A percentile compares a stretch with the other conserved stretches of the same genome.
Evolutionary conservation across 371 early-diverging fungal genomes (phyloP).

Genomic region (Rhizopus sp.): DNA sequence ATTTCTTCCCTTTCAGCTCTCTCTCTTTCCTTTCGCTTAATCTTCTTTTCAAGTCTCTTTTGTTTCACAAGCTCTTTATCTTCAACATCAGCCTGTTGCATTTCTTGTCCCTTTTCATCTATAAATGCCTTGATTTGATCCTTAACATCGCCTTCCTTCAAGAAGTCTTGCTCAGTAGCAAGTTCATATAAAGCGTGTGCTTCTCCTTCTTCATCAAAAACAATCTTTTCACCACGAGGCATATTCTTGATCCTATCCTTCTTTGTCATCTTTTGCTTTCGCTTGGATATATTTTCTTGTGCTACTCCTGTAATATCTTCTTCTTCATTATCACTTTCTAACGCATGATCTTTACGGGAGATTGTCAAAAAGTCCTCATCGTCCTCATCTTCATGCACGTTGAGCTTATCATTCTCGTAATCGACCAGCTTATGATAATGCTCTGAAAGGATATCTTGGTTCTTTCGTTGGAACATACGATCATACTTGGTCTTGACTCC

Average conservation of each 20-base stretch:
- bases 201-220: constrained; percentile 94
- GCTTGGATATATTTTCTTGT: constrained; percentile 62
- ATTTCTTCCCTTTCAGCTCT: constrained; percentile 41
- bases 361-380: constrained; percentile 82
- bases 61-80: constrained; percentile 74
- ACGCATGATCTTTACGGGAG: constrained; percentile 72
- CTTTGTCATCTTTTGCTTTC: constrained; percentile 70
- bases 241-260: constrained; percentile 70
- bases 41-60: constrained; percentile 73
- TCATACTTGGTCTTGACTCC: constrained; percentile 79
- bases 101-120: constrained; percentile 56
- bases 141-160: constrained; percentile 69
- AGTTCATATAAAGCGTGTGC: constrained; percentile 78
- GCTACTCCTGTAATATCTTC: constrained; percentile 23
- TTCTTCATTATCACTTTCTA: constrained; percentile 53
- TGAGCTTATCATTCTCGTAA: constrained; percentile 53
- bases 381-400: constrained; percentile 47
- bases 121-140: constrained; percentile 68
- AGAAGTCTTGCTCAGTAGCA: constrained; percentile 79
- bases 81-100: constrained; percentile 73
- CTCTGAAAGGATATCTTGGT: constrained; percentile 86
- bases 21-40: constrained; percentile 67
- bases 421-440: constrained; percentile 87
- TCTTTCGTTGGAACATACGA: constrained; percentile 90
- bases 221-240: constrained; percentile 68